Base-by-base conservation (phyloP, 345 rosid genomes). In the Kernera saxatilis region DNA sequence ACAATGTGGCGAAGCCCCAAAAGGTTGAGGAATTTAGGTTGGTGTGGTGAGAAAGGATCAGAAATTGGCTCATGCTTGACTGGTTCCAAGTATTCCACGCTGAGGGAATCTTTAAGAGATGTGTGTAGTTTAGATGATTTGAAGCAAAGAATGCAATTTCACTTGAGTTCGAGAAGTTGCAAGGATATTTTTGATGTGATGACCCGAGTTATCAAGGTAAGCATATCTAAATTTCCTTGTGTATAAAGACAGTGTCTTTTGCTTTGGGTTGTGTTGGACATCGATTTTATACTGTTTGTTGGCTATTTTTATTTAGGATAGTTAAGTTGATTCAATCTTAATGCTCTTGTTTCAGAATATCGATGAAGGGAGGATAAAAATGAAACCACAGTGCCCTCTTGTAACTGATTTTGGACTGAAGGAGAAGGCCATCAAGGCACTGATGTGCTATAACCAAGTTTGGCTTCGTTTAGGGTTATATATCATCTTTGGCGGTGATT, bases 71-170 rank as follows among this genome's bases (percentile, higher is more conserved):
- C 22, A 4, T 76, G 69, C 56, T 78, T 82, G 51, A 76, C 71
- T 39, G 76, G 74, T 64, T 80, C 85, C 1, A 88, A 69, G 79
- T 73, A 73, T 43, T 65, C 57, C 0, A 50, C 17, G 40, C 67
- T 93, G 78, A 85, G 60, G 56, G 79, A 79, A 33, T 91, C 94
- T 15, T 53, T 93, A 71, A 82, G 79, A 68, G 90, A 84, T 14
- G 86, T 93, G 10, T 89, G 98, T 59, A 93, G 97, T 74, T 82
- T 93, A n/a, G 94, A 93, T 75, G 97, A 93, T 83, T 77, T 93
- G 85, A 82, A 72, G 71, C 83, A 84, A 73, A 75, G 98, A 39
- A 84, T 93, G 96, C 70, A 74, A 37, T 45, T 75, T 71, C 84
- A 85, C 41, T 79, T 93, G 81, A 89, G 88, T 63, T 73, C 84